Base-by-base conservation (phyloP, 169 alveolate species). In the Eimeria falciformis region DNA sequence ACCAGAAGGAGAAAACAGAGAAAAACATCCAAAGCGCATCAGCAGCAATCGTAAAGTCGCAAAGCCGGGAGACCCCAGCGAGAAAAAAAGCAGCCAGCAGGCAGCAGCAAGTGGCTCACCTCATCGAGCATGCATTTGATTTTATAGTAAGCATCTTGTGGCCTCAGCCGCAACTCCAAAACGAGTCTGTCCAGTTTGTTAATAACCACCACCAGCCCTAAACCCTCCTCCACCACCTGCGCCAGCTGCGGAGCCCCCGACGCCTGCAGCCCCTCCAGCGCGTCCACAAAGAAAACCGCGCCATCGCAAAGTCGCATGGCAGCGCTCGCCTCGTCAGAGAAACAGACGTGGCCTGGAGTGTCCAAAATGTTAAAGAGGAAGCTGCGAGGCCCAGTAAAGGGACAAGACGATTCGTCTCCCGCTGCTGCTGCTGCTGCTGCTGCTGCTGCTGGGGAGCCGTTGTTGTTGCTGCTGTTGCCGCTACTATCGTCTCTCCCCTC, bases 111-210 rank as follows among this genome's bases (percentile, higher is more conserved):
- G 21, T n/a, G 1, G 3, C 79, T 18, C 27, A 91, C 94, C 97
- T 71, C 97, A 85, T 95, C 97, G 97, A 90, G 97, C 97, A 47
- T 84, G 73, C 86, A 91, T 12, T 97, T 97, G 55, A 98, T 96
- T 94, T 99, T 99, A 86, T 97, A 97, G 94, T 99, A 99, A n/a
- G 99, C 99, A 95, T 99, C 99, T 66, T 97, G 95, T n/a, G 99
- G 99, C 29, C 99, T 99, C 37, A 99, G 86, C 90, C 98, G 97
- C 45, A 98, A 94, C 96, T 99, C 99, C 84, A 99, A 93, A 14
- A 98, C 96, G 83, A 99, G 96, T 85, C 99, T 97, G 91, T 99
- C 99, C 25, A 99, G 86, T 90, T 99, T 98, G 94, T 98, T 99
- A 66, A 99, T 66, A 27, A 98, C 96, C 75, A 98, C 92, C 25